Conservation (phyloP, 2,329 filamentous ascomycete species). For the Talaromyces verruculosus region DNA sequence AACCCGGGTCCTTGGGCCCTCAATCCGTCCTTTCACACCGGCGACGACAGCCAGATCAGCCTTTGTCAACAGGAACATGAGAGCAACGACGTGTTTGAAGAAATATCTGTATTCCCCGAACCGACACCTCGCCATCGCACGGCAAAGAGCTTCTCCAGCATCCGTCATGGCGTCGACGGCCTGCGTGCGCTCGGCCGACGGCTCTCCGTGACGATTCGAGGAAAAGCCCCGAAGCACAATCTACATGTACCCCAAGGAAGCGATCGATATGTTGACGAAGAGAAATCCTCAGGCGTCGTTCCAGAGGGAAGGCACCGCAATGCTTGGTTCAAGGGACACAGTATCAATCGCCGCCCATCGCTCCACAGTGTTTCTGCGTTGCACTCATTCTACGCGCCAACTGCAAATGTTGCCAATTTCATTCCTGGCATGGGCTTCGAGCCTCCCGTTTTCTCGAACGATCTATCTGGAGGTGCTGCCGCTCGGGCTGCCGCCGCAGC, state of each 20-base stretch:
- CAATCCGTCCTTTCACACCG: constrained; percentile 15
- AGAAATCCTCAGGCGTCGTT: constrained; percentile 16
- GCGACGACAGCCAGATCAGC: constrained; percentile 23
- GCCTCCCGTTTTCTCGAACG: constrained; percentile 42
- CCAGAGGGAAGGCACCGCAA: constrained; percentile 28
- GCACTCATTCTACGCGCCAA: constrained; percentile 36
- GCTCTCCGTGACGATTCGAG: constrained; percentile 42
- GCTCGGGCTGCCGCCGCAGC: constrained; percentile 51
- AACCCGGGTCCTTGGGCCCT: constrained; percentile 17
- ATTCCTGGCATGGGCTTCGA: constrained; percentile 41
- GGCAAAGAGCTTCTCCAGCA: constrained; percentile 45
- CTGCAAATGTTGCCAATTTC: constrained; percentile 30
- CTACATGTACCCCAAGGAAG: constrained; percentile 22
- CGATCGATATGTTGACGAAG: constrained; percentile 5
- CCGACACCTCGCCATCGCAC: constrained; percentile 34
- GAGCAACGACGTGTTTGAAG: constrained; percentile 33
- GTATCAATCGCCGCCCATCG: constrained; percentile 39
- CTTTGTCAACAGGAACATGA: constrained; percentile 28
- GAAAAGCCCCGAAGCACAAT: constrained; percentile 37
- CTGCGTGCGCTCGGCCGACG: constrained; percentile 44
- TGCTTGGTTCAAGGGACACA: constrained; percentile 31
- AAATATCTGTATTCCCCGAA: constrained; percentile 35
- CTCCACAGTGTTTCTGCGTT: constrained; percentile 38
- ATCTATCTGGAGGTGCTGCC: constrained; percentile 45
- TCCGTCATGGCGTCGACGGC: constrained; percentile 44